These are phyloP conservation scores for Neofusicoccum umdonicola DNA, from an alignment of 2,329 filamentous ascomycete species.

Conservation along the genomic window DNA sequence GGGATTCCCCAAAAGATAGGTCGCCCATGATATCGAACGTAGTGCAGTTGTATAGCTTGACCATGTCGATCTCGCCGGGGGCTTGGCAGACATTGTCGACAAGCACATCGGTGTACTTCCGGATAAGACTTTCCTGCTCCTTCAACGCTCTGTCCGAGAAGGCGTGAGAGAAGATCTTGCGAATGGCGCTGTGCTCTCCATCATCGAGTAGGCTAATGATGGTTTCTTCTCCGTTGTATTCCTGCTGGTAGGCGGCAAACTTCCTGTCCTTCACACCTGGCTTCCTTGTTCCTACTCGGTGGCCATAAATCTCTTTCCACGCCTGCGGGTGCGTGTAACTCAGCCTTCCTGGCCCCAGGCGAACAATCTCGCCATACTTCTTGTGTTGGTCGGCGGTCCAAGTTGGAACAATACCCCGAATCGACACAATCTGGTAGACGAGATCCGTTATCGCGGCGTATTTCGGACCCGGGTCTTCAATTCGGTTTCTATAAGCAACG, in stretches of 20 bases:
- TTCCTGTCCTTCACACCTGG: not conserved
- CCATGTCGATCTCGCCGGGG: not conserved
- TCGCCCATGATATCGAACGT: constrained; percentile 37
- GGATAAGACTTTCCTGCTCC: constrained; percentile 31
- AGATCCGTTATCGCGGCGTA: constrained; percentile 31
- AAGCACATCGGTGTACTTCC: constrained; percentile 32
- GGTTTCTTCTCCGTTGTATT: not conserved
- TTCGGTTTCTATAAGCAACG: too few relatives aligned
- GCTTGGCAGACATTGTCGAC: constrained; percentile 20
- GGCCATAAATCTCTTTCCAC: constrained; percentile 19
- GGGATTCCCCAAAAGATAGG: constrained; percentile 31
- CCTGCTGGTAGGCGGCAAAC: not conserved
- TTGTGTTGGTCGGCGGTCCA: constrained; percentile 26
- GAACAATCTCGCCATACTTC: constrained; percentile 14
- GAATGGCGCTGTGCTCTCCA: constrained; percentile 22
- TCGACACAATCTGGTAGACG: constrained; percentile 23
- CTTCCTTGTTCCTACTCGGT: constrained; percentile 5
- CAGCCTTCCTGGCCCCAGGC: constrained; percentile 10
- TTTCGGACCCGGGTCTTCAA: constrained; percentile 40
- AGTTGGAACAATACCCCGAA: constrained; percentile 23
- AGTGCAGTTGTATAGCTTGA: constrained; percentile 20
- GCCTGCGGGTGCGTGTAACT: constrained; percentile 11
- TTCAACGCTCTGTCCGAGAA: constrained; percentile 32
- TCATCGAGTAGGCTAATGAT: constrained; percentile 19
- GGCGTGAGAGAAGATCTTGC: constrained; percentile 24